A percentile compares a stretch with the other conserved stretches of the same genome.
Conservation (phyloP, 2,329 filamentous ascomycete genomes). For the Hypoxylon sp. region DNA sequence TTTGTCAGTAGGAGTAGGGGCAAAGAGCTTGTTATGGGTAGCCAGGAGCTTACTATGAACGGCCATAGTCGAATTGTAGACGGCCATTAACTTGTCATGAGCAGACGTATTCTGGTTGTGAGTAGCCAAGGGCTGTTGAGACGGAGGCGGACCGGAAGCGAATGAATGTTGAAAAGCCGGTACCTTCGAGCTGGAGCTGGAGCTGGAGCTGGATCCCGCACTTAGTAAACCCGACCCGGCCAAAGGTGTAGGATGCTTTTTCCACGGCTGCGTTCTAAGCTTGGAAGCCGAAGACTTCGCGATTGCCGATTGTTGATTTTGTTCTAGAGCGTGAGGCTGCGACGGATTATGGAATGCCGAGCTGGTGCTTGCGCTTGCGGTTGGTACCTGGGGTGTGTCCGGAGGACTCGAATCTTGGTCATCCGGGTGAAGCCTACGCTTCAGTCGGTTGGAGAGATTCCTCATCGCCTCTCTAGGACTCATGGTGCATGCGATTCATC, state of each 20-base stretch:
- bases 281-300: neutral
- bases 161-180: neutral
- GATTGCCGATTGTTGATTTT: neutral
- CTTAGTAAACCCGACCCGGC: neutral
- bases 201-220: neutral
- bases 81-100: neutral
- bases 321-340: no score
- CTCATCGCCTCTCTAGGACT: slow-evolving; percentile 18
- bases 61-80: no score
- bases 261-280: neutral
- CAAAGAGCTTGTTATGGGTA: no score
- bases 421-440: slow-evolving; percentile 6
- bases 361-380: neutral
- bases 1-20: no score
- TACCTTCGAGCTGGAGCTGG: neutral
- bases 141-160: neutral
- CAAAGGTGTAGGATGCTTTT: neutral
- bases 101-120: neutral
- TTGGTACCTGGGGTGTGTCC: slow-evolving; percentile 3
- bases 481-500: slow-evolving; percentile 18
- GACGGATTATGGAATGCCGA: neutral
- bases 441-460: slow-evolving; percentile 21
- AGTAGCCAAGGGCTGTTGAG: neutral
- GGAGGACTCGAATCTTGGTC: slow-evolving; percentile 6
- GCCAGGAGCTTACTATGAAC: no score